Evolutionary conservation across 495 filamentous ascomycete species (phyloP).

Genomic region (Penicillium arizonense): DNA sequence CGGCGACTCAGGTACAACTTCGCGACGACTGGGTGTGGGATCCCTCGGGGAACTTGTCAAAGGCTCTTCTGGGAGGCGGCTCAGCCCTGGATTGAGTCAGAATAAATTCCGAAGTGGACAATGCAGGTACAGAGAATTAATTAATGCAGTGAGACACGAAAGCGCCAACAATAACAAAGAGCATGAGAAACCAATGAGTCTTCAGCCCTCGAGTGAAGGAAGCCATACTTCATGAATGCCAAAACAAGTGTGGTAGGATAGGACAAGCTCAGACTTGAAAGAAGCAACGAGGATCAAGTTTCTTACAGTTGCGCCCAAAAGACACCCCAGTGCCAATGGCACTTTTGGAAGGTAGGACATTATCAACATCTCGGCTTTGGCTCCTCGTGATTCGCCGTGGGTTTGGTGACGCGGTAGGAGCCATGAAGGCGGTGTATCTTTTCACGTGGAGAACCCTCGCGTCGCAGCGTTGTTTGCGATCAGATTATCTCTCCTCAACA

Average conservation of each 20-base stretch:
- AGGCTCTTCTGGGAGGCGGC: constrained; percentile 13
- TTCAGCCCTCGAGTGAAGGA: neutral
- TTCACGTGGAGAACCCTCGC: neutral
- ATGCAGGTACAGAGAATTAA: neutral
- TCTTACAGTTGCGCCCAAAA: neutral
- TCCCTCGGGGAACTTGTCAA: constrained; percentile 3
- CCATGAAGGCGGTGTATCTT: constrained; percentile 19
- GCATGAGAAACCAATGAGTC: neutral
- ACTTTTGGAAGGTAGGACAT: neutral
- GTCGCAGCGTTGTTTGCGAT: neutral
- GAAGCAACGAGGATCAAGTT: neutral
- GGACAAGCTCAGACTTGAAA: neutral
- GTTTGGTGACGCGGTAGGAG: constrained; percentile 1
- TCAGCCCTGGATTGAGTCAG: constrained; percentile 17
- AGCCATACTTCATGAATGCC: neutral
- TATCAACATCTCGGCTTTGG: constrained; percentile 22
- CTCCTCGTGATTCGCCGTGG: constrained; percentile 25
- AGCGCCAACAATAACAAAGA: constrained; percentile 12
- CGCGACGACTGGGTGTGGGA: neutral
- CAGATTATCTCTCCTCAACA: neutral
- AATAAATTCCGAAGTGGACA: neutral
- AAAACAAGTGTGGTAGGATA: neutral
- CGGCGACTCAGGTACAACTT: constrained; percentile 25
- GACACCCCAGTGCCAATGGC: neutral
- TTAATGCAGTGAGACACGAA: neutral